Evolutionary conservation across 1,139 yeast species (phyloP).

Genomic region (Blastobotrys illinoisensis): DNA sequence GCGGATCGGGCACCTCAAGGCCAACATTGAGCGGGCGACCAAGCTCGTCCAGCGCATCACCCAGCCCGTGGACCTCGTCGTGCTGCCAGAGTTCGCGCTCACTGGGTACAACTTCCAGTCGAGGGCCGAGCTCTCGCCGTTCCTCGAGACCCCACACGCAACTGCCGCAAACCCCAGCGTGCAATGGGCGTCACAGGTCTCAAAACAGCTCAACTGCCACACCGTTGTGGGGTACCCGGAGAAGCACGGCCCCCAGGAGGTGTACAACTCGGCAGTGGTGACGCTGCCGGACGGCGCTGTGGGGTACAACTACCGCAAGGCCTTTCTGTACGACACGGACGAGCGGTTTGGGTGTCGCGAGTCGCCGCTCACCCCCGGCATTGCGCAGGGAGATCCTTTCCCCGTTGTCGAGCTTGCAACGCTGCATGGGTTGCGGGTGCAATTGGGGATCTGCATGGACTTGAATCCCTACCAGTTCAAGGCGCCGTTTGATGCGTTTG

Average conservation of each 20-base stretch:
- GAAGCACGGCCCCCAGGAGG: slow-evolving; percentile 27
- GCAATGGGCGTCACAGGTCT: slow-evolving; percentile 52
- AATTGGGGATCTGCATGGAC: slow-evolving; percentile 94
- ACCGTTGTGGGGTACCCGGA: slow-evolving; percentile 87
- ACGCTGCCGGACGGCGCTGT: slow-evolving; percentile 54
- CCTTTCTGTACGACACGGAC: slow-evolving; percentile 75
- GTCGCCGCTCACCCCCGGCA: slow-evolving; percentile 42
- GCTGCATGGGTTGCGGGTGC: slow-evolving; percentile 30
- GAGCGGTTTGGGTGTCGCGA: slow-evolving; percentile 76
- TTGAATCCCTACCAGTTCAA: slow-evolving; percentile 78
- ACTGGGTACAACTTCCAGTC: slow-evolving; percentile 74
- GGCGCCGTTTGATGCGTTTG: slow-evolving; percentile 71
- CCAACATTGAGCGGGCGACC: slow-evolving; percentile 48
- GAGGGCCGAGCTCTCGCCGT: slow-evolving; percentile 52
- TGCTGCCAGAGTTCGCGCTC: slow-evolving; percentile 79
- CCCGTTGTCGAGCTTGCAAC: slow-evolving; percentile 8
- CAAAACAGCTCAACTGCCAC: slow-evolving; percentile 51
- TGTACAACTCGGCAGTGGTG: slow-evolving; percentile 71
- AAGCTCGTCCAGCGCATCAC: slow-evolving; percentile 34
- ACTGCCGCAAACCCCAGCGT: slow-evolving; percentile 32
- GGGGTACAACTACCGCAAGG: slow-evolving; percentile 66
- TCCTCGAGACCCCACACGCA: slow-evolving; percentile 38
- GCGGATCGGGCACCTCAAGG: slow-evolving; percentile 50
- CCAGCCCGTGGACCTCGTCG: slow-evolving; percentile 42
- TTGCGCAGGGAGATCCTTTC: slow-evolving; percentile 5